Conservation (phyloP, 768 basidiomycete genomes). For the Cystofilobasidium bisporidii region DNA sequence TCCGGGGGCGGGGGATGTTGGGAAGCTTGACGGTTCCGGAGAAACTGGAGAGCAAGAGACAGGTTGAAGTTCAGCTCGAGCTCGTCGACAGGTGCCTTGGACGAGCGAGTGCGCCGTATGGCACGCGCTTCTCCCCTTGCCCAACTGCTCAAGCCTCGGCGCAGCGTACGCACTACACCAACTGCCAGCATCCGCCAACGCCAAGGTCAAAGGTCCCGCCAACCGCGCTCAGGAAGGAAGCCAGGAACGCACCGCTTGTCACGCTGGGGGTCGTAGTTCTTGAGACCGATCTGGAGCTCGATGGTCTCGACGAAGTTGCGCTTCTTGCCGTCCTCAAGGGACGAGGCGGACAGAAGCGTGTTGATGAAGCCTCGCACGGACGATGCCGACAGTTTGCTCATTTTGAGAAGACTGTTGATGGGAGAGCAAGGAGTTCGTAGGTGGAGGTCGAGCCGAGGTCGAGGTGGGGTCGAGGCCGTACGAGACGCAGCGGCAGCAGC, state of each 20-base stretch:
- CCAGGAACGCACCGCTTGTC: conserved; percentile 62
- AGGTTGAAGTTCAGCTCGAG: not conserved
- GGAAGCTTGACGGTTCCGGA: conserved; percentile 96
- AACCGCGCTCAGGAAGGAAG: not conserved
- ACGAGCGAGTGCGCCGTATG: no score
- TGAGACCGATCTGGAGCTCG: conserved; percentile 91
- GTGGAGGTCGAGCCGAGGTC: not conserved
- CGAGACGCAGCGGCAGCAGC: not conserved
- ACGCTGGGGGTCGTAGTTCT: conserved; percentile 99
- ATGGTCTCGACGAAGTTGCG: conserved; percentile 92
- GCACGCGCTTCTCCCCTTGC: no score
- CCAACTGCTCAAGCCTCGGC: no score
- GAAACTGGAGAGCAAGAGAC: conserved; percentile 51
- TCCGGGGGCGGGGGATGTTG: conserved; percentile 93
- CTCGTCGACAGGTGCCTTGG: not conserved
- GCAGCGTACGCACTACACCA: no score
- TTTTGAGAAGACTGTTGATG: not conserved
- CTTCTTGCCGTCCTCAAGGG: conserved; percentile 61
- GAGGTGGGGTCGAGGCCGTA: not conserved
- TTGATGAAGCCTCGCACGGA: conserved; percentile 98
- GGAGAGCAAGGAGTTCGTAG: not conserved
- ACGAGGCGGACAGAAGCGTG: conserved; percentile 73
- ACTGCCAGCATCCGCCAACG: no score
- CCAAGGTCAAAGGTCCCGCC: not conserved
- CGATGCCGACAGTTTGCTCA: conserved; percentile 85